Percentiles rank a stretch among this genome's conserved stretches.
Evolutionary conservation across 345 rosid genomes (phyloP).

Genomic region (Arabis hirsuta): DNA sequence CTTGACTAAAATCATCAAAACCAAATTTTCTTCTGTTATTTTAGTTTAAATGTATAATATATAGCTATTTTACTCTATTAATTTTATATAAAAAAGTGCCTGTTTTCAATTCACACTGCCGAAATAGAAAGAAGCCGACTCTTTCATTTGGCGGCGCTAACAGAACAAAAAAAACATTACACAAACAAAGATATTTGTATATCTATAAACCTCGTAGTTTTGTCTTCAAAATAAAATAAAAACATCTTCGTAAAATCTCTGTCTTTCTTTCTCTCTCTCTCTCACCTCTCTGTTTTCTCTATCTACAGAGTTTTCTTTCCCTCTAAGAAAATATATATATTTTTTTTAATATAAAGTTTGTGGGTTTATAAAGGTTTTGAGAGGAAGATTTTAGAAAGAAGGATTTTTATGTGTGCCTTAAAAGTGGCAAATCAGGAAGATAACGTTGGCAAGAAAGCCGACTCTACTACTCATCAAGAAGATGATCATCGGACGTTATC

Average conservation of each 20-base stretch:
- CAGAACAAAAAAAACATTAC: background rate
- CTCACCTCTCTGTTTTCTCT: slow-evolving; percentile 27
- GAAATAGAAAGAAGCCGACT: slow-evolving; percentile 29
- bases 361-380: slow-evolving; percentile 28
- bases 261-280: slow-evolving; percentile 22
- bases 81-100: background rate
- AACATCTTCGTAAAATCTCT: slow-evolving; percentile 28
- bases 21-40: slow-evolving; percentile 26
- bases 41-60: background rate
- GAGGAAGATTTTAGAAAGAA: background rate
- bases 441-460: slow-evolving; percentile 38
- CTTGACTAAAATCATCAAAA: slow-evolving; percentile 30
- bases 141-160: slow-evolving; percentile 43
- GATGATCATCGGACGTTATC: slow-evolving; percentile 43
- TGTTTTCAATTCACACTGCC: slow-evolving; percentile 33
- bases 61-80: background rate
- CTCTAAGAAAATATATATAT: slow-evolving; percentile 31
- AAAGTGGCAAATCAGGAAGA: slow-evolving; percentile 48
- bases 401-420: slow-evolving; percentile 39
- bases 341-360: background rate
- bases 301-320: slow-evolving; percentile 45
- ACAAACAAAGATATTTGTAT: slow-evolving; percentile 23
- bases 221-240: slow-evolving; percentile 5
- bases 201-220: slow-evolving; percentile 36
- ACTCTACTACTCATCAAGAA: slow-evolving; percentile 18